Base-by-base conservation (phyloP, 257 asterid genomes). In the Nicotiana otophora region DNA sequence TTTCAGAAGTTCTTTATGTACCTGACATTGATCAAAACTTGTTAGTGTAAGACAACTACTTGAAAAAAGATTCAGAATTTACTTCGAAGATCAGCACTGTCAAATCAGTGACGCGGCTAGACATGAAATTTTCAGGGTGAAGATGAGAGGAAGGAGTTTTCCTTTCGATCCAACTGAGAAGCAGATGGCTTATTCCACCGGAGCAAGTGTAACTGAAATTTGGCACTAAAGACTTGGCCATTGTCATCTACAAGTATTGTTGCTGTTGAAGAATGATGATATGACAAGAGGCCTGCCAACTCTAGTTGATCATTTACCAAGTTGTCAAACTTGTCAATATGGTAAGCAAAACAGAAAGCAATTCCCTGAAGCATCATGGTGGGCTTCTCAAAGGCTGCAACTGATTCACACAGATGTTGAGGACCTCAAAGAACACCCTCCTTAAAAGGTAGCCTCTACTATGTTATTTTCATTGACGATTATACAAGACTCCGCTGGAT, bases 381-480 rank as follows among this genome's bases (percentile, higher is more conserved):
- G 34, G 20, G 77, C 33, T 12, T 6, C 53, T 15, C n/a, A 46
- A 1, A 65, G 20, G 20, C 2, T 81, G 64, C 64, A 63, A 5
- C 63, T 81, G 9, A n/a, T 81, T 2, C 79, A 66, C 9, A 46
- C 57, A 6, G 68, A 66, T 28, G 5, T 67, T 3, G 17, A 2
- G 65, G 78, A 1, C 83, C 66, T 20, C 10, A 64, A 26, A 51
- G 20, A 30, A 30, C 31, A 30, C 78, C 17, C 2, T 81, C 78
- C 0, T 5, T 81, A 3, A 28, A 26, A 20, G 55, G 77, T 36
- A 80, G 63, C 10, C 4, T 4, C 4, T 62, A 80, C 11, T 64
- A 62, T 23, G n/a, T 67, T 48, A 5, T 16, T 4, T 81, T 81
- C 26, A 67, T 67, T 30, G 68, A 81, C 31, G 84, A 81, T 54